A percentile compares a stretch with the other conserved stretches of the same genome.
phyloP scores from a whole-genome alignment of 495 filamentous ascomycete species.

The Talaromyces nanjingensis region DNA sequence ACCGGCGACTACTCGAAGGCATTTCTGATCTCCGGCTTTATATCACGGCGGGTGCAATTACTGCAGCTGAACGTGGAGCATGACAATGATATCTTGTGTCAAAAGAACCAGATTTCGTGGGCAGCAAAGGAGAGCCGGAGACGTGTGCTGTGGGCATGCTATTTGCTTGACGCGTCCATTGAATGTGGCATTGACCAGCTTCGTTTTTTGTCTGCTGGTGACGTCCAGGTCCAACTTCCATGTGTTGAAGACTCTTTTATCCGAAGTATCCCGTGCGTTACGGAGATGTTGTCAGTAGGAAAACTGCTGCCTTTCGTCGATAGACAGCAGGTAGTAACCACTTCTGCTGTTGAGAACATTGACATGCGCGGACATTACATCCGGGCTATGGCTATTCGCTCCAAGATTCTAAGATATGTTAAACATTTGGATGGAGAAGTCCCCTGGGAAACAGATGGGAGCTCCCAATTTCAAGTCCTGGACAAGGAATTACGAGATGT shows the following conservation, averaged over 20 bases:
- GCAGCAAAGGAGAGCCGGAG: background rate
- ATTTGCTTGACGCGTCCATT: constrained; percentile 1
- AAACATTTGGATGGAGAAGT: background rate
- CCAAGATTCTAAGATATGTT: constrained; percentile 2
- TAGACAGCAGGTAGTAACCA: background rate
- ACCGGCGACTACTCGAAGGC: background rate
- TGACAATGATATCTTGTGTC: constrained; percentile 2
- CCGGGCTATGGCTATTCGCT: background rate
- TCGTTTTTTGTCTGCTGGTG: background rate
- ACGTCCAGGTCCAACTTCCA: background rate
- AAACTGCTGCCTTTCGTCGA: constrained; percentile 4
- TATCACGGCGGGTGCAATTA: background rate
- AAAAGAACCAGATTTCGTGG: background rate
- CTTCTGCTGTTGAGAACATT: background rate
- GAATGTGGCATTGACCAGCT: constrained; percentile 8
- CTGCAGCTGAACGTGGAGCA: constrained; percentile 4
- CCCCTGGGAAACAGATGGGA: background rate
- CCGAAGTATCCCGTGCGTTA: background rate
- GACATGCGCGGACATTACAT: constrained; percentile 5
- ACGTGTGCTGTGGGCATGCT: constrained; percentile 4
- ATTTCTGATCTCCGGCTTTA: constrained; percentile 3
- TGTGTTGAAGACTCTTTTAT: background rate
- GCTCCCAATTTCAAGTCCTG: background rate
- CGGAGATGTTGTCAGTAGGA: background rate
- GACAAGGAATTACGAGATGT: constrained; percentile 1